phyloP scores from a whole-genome alignment of 2,329 filamentous ascomycete species.

The Verticillium albo-atrum region DNA sequence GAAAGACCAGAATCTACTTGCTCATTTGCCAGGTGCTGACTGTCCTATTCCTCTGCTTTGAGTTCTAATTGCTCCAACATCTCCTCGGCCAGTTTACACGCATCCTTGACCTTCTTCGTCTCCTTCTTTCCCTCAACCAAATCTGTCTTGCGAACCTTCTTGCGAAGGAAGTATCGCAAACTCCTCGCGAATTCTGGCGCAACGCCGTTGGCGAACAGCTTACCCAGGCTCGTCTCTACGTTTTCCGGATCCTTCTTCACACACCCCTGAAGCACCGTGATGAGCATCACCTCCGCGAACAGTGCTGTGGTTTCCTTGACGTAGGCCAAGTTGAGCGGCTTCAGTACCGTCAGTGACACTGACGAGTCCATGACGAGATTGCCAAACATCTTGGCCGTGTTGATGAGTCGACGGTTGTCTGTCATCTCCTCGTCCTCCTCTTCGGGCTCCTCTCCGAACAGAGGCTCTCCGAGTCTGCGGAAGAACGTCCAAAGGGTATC shows the following conservation, averaged over 20 bases:
- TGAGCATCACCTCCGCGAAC: slow-evolving; percentile 77
- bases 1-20: too few species aligned
- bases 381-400: slow-evolving; percentile 52
- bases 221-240: slow-evolving; percentile 5
- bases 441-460: slow-evolving; percentile 61
- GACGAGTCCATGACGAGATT: slow-evolving; percentile 41
- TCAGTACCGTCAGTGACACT: slow-evolving; percentile 46
- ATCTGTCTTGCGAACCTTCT: slow-evolving; percentile 64
- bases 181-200: slow-evolving; percentile 67
- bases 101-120: slow-evolving; percentile 40
- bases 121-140: slow-evolving; percentile 45
- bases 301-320: slow-evolving; percentile 70
- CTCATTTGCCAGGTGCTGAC: not conserved
- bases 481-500: slow-evolving; percentile 85
- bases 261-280: slow-evolving; percentile 68
- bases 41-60: not conserved
- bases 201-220: slow-evolving; percentile 3
- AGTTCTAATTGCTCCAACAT: slow-evolving; percentile 23
- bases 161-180: slow-evolving; percentile 75
- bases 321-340: slow-evolving; percentile 74
- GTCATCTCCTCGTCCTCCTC: slow-evolving; percentile 44
- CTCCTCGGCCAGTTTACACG: slow-evolving; percentile 37
- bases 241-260: slow-evolving; percentile 28
- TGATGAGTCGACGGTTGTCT: slow-evolving; percentile 46
- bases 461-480: slow-evolving; percentile 75